Evolutionary conservation across 768 basidiomycete species (phyloP).

Genomic region (Boletellus sp.): DNA sequence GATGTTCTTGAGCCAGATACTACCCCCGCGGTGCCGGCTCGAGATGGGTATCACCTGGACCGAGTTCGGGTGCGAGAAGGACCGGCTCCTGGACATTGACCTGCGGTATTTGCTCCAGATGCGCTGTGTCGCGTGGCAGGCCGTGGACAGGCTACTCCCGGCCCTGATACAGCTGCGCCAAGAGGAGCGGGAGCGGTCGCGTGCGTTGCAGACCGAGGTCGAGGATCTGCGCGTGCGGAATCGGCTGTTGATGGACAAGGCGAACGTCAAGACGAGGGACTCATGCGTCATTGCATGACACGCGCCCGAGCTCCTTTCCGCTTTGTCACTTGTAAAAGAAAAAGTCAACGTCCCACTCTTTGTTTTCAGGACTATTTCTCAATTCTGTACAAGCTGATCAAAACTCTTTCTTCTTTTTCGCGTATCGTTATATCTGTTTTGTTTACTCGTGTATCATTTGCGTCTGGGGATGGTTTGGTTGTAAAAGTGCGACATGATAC

Average conservation of each 20-base stretch:
- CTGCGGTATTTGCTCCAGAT: conserved; percentile 6
- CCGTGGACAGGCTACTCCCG: conserved; percentile 41
- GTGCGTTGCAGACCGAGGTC: conserved; percentile 41
- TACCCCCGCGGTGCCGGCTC: conserved; percentile 41
- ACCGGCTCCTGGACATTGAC: conserved; percentile 7
- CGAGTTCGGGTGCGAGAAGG: conserved; percentile 14
- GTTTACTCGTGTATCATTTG: neutral
- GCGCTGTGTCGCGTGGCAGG: conserved; percentile 40
- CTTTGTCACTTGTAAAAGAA: too few species aligned
- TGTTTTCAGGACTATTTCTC: neutral
- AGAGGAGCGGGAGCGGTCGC: conserved; percentile 41
- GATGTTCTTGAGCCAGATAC: conserved; percentile 51
- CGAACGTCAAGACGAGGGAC: conserved; percentile 16
- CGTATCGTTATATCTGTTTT: neutral
- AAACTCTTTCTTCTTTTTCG: too few species aligned
- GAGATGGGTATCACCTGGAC: conserved; percentile 50
- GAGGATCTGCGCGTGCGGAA: conserved; percentile 49
- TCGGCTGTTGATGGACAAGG: conserved; percentile 39
- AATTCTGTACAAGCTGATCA: neutral
- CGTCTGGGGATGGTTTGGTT: conserved; percentile 47
- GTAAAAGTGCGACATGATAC: conserved; percentile 72
- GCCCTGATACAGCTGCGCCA: conserved; percentile 40
- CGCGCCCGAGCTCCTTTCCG: too few species aligned
- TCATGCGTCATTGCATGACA: conserved; percentile 31
- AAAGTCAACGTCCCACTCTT: too few species aligned